These are phyloP conservation scores for Cryphonectria nitschkei DNA, from an alignment of 2,329 filamentous ascomycete species.

Conservation along the genomic window DNA sequence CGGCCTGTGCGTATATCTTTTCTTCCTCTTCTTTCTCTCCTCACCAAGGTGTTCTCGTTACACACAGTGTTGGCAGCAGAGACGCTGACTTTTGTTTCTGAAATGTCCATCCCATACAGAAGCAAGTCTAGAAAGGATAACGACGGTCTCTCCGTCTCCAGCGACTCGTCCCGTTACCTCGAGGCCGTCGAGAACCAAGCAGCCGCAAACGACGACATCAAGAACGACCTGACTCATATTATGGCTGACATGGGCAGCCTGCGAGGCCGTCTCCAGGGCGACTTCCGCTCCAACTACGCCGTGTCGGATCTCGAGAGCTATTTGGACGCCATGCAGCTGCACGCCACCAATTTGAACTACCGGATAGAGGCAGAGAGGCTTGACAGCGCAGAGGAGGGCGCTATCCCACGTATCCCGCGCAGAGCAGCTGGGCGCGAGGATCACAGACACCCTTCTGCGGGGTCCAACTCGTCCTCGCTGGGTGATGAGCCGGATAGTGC, in stretches of 20 bases:
- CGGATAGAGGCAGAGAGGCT: conserved; percentile 17
- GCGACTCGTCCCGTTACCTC: conserved; percentile 22
- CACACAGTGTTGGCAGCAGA: neutral
- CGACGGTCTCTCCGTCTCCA: conserved; percentile 23
- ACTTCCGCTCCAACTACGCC: conserved; percentile 67
- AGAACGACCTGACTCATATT: conserved; percentile 39
- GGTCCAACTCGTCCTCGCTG: conserved; percentile 35
- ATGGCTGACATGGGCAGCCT: conserved; percentile 42
- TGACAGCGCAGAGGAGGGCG: conserved; percentile 26
- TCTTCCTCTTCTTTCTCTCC: neutral
- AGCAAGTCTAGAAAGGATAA: conserved; percentile 31
- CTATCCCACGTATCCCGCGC: neutral
- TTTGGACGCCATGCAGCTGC: conserved; percentile 71
- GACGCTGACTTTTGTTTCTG: conserved; percentile 5
- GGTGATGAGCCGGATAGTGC: conserved; percentile 46
- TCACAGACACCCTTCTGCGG: conserved; percentile 16
- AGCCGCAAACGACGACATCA: conserved; percentile 28
- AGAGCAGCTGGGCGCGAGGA: conserved; percentile 18
- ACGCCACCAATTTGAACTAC: conserved; percentile 41
- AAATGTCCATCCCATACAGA: neutral
- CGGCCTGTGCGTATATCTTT: conserved; percentile 40
- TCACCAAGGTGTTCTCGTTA: neutral
- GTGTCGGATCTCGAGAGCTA: conserved; percentile 71
- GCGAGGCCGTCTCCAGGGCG: conserved; percentile 38
- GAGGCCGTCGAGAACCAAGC: conserved; percentile 1